phyloP scores from a whole-genome alignment of 495 filamentous ascomycete genomes.

The Penicillium roqueforti region DNA sequence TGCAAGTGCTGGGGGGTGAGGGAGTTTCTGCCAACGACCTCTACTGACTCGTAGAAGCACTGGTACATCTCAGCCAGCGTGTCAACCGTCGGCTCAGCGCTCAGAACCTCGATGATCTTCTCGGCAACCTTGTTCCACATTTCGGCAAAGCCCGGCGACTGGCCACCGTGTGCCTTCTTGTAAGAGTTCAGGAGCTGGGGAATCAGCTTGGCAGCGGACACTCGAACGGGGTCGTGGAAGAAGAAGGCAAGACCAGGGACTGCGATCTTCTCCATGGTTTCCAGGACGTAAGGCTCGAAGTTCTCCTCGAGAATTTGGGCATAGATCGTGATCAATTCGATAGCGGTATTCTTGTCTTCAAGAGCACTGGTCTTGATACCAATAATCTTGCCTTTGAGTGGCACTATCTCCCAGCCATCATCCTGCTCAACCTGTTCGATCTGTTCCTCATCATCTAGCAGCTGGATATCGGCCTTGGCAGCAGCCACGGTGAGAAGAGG shows the following conservation, averaged over 20 bases:
- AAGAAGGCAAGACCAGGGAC: slow-evolving; percentile 94
- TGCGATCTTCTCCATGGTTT: slow-evolving; percentile 96
- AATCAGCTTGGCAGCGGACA: slow-evolving; percentile 90
- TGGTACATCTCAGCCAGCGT: slow-evolving; percentile 99
- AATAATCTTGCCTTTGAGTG: slow-evolving; percentile 93
- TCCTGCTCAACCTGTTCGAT: slow-evolving; percentile 89
- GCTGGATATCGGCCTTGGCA: slow-evolving; percentile 95
- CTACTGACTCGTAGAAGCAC: slow-evolving; percentile 98
- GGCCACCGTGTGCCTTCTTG: slow-evolving; percentile 78
- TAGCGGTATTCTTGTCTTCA: slow-evolving; percentile 98
- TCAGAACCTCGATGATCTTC: slow-evolving; percentile 92
- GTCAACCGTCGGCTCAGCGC: slow-evolving; percentile 90
- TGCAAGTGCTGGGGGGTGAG: slow-evolving; percentile 74
- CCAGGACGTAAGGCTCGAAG: slow-evolving; percentile 85
- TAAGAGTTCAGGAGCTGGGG: slow-evolving; percentile 92
- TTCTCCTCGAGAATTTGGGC: slow-evolving; percentile 87
- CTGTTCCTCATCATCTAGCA: slow-evolving; percentile 93
- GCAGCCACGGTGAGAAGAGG: slow-evolving; percentile 86
- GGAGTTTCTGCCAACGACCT: slow-evolving; percentile 82
- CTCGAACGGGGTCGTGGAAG: slow-evolving; percentile 97
- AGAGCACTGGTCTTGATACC: slow-evolving; percentile 95
- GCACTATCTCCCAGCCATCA: slow-evolving; percentile 97
- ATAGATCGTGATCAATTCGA: slow-evolving; percentile 95
- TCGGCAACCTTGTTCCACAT: slow-evolving; percentile 85
- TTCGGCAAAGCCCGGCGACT: slow-evolving; percentile 65